Evolutionary conservation across 2,329 filamentous ascomycete species (phyloP).

Genomic region (Pyrenophora graminea): DNA sequence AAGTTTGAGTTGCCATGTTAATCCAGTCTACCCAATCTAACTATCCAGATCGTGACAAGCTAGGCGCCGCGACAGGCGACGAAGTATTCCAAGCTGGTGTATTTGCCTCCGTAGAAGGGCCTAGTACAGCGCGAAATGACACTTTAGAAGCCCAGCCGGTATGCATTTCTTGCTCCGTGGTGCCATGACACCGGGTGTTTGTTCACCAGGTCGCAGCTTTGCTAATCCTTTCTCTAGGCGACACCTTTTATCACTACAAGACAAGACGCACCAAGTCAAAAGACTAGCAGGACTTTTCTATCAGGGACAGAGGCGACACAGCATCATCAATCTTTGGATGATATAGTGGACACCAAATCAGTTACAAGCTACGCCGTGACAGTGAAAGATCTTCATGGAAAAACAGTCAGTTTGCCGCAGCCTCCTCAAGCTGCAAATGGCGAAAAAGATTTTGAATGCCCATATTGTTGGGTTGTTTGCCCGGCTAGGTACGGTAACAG

Average conservation of each 20-base stretch:
- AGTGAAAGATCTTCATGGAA: slow-evolving; percentile 40
- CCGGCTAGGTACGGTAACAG: slow-evolving; percentile 42
- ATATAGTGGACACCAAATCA: slow-evolving; percentile 43
- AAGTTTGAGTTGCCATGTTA: background rate
- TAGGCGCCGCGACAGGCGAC: slow-evolving; percentile 31
- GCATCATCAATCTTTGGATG: slow-evolving; percentile 44
- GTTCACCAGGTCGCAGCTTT: background rate
- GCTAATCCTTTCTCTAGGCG: background rate
- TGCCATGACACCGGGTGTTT: no score
- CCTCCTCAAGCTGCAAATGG: slow-evolving; percentile 39
- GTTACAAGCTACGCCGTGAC: slow-evolving; percentile 46
- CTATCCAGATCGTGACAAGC: slow-evolving; percentile 37
- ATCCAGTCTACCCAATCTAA: background rate
- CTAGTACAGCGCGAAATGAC: slow-evolving; percentile 16
- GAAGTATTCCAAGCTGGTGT: slow-evolving; percentile 9
- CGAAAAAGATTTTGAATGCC: slow-evolving; percentile 46
- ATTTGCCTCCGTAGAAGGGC: slow-evolving; percentile 7
- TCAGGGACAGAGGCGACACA: slow-evolving; percentile 46
- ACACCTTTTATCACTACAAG: slow-evolving; percentile 6
- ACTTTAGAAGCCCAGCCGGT: slow-evolving; percentile 16
- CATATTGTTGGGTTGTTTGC: slow-evolving; percentile 47
- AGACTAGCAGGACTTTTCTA: slow-evolving; percentile 39
- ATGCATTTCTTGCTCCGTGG: background rate
- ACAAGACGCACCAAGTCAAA: slow-evolving; percentile 36
- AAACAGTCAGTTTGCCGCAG: slow-evolving; percentile 39